Conservation (phyloP, 2,329 filamentous ascomycete species). For the Tolypocladium ovalisporum region DNA sequence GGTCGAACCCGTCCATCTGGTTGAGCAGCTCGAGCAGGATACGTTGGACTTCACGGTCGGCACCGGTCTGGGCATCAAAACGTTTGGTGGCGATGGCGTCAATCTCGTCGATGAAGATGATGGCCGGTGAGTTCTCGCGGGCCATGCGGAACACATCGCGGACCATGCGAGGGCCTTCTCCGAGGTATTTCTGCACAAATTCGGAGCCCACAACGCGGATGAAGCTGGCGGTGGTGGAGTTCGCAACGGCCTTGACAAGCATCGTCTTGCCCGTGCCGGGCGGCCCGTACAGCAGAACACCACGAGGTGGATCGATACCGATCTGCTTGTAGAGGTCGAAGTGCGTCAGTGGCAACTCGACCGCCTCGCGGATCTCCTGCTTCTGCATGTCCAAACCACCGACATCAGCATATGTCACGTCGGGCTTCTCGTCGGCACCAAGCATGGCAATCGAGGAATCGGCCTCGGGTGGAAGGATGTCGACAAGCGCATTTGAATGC, state of each 20-base stretch:
- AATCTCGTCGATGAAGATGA: conserved; percentile 99
- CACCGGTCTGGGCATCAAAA: conserved; percentile 96
- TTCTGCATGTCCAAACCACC: conserved; percentile 99
- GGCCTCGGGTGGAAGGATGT: conserved; percentile 96
- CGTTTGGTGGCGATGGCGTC: conserved; percentile 98
- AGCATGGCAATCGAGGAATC: conserved; percentile 99
- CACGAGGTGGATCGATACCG: conserved; percentile 93
- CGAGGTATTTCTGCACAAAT: conserved; percentile 97
- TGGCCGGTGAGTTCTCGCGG: conserved; percentile 91
- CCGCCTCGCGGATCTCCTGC: conserved; percentile 96
- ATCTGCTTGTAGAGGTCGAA: conserved; percentile 99
- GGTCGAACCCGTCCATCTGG: conserved; percentile 99
- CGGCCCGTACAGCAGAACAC: conserved; percentile 90
- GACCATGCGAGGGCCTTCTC: conserved; percentile 96
- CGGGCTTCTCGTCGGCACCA: conserved; percentile 90
- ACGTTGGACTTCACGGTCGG: conserved; percentile 95
- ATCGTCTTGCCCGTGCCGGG: conserved; percentile 96
- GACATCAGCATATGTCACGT: conserved; percentile 95
- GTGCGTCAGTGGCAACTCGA: conserved; percentile 91
- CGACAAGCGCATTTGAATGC: conserved; percentile 96
- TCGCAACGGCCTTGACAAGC: conserved; percentile 96
- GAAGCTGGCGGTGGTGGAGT: conserved; percentile 95
- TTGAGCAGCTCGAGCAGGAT: conserved; percentile 95
- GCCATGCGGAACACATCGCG: conserved; percentile 99
- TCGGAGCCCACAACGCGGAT: conserved; percentile 97